Evolutionary conservation across 129 eudicot species (phyloP), one percentile per base, ranked within the genome.

Genomic region (Saposhnikovia divaricata): DNA sequence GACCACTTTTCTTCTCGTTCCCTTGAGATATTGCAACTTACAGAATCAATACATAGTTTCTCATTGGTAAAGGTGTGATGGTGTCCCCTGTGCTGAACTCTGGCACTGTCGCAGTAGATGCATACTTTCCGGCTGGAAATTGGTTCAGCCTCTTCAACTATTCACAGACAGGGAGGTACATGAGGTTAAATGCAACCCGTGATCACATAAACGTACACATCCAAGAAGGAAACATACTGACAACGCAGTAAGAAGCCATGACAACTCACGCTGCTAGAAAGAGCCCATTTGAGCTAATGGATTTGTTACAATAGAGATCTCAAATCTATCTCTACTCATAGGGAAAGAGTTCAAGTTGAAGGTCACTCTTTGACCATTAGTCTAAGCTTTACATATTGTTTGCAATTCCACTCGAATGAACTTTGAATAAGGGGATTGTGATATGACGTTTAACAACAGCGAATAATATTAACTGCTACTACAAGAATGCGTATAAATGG

Each of bases 101-200:
- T 3, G 90, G 87, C 37, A 83, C 83, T 11, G 72, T 28, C 73
- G 44, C 92, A 9, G 86, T 94, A n/a, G 75, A 90, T n/a, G 93
- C 96, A 13, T 94, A 94, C 81, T 90, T 91, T 55, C 96, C 97
- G 23, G 83, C 88, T 5, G 98, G 98, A 74, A 94, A 87, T 76
- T 94, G 98, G 98, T 94, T 91, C 75, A 85, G 84, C 84, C 74
- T 93, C 25, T 89, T 91, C 82, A 80, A 93, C 82, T 87, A 93
- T 74, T 84, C 96, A 3, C 51, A 47, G 37, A 37, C 53, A 4
- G 98, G 96, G 53, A 38, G 77, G 18, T 46, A 78, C 38, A 81
- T 89, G 27, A 86, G 10, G 75, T 91, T 94, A 14, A 85, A 85
- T 13, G 93, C 98, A 57, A 96, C 96, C 15, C 53, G 83, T 3